Conservation (phyloP, 2,329 filamentous ascomycete genomes). For the Colletotrichum sp. region DNA sequence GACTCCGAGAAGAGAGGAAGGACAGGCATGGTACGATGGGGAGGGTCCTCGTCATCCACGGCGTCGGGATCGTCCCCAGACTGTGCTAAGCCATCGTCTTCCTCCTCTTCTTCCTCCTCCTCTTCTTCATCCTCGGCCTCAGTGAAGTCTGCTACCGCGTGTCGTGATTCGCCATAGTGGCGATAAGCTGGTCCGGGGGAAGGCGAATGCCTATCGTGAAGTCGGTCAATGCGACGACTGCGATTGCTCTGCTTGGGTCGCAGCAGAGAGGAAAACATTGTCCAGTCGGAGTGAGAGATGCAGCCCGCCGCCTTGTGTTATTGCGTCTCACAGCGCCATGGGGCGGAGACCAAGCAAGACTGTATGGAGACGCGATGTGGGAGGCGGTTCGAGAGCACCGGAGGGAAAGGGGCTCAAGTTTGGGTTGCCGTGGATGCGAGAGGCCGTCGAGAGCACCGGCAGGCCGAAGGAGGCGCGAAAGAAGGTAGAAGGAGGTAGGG, state of each 20-base stretch:
- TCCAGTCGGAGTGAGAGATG: constrained; percentile 16
- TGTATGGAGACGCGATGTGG: background rate
- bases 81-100: constrained; percentile 27
- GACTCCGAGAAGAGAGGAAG: constrained; percentile 82
- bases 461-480: background rate
- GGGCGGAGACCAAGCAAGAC: background rate
- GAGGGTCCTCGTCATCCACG: constrained; percentile 40
- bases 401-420: background rate
- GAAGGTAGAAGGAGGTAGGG: background rate
- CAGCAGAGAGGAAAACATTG: constrained; percentile 24
- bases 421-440: background rate
- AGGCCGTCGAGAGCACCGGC: background rate
- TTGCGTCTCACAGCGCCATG: constrained; percentile 19
- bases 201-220: constrained; percentile 12
- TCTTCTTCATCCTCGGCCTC: constrained; percentile 64
- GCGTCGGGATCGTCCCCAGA: constrained; percentile 35
- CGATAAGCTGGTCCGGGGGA: constrained; percentile 25
- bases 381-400: background rate
- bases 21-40: constrained; percentile 39
- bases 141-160: constrained; percentile 69
- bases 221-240: constrained; percentile 17
- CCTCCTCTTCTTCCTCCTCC: constrained; percentile 42
- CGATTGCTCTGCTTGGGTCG: constrained; percentile 22
- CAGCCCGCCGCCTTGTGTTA: constrained; percentile 15
- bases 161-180: constrained; percentile 41